Conservation (phyloP, 345 rosid species). For the Acer negundo region DNA sequence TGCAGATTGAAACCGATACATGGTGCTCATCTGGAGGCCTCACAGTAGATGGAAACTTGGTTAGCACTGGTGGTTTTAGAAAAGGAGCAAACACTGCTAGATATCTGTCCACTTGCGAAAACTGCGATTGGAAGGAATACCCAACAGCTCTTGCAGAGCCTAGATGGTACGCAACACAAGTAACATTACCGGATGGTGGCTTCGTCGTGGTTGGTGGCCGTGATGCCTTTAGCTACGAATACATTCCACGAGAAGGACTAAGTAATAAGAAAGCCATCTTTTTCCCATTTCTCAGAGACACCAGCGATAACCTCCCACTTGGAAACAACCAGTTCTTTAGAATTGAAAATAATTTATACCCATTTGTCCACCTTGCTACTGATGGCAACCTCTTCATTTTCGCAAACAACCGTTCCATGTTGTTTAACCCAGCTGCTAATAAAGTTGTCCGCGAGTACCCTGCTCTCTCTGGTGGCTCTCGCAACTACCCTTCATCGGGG, state of each 20-base stretch:
- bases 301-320: neutral
- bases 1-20: slow-evolving; percentile 66
- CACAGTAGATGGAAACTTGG: slow-evolving; percentile 55
- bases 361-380: slow-evolving; percentile 29
- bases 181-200: slow-evolving; percentile 49
- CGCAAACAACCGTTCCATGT: slow-evolving; percentile 42
- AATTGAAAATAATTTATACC: slow-evolving; percentile 9
- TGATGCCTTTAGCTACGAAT: slow-evolving; percentile 66
- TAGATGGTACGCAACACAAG: slow-evolving; percentile 54
- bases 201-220: slow-evolving; percentile 76
- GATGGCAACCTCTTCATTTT: slow-evolving; percentile 29
- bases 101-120: slow-evolving; percentile 35
- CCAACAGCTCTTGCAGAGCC: slow-evolving; percentile 54
- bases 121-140: slow-evolving; percentile 62
- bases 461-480: slow-evolving; percentile 56
- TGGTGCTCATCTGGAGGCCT: slow-evolving; percentile 97
- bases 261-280: neutral
- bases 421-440: slow-evolving; percentile 52
- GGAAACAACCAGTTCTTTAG: neutral
- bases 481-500: slow-evolving; percentile 56
- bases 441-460: slow-evolving; percentile 63
- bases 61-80: slow-evolving; percentile 71
- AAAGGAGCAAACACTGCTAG: slow-evolving; percentile 68
- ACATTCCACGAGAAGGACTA: slow-evolving; percentile 46
- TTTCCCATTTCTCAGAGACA: neutral